Percentiles rank a stretch among this genome's conserved stretches.
Evolutionary conservation across 2,329 filamentous ascomycete species (phyloP).

Genomic region (Epichloe gansuensis): DNA sequence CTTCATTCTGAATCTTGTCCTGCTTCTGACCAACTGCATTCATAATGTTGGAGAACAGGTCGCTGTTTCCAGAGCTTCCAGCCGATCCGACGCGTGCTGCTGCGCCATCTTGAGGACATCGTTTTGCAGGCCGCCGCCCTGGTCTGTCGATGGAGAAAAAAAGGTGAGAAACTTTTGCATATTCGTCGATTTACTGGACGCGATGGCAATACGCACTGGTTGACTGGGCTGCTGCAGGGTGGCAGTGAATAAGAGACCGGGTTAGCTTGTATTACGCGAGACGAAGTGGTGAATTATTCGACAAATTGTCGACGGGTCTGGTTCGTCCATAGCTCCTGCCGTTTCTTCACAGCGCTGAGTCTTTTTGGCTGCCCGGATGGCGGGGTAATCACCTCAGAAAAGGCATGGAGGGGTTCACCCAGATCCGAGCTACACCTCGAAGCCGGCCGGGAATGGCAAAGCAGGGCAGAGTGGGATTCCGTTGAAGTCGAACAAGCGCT

Average conservation of each 20-base stretch:
- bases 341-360: neutral
- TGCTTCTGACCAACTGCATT: conserved; percentile 37
- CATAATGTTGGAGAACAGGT: conserved; percentile 38
- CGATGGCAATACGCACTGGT: conserved; percentile 7
- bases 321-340: neutral
- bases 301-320: neutral
- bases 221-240: conserved; percentile 1
- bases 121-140: conserved; percentile 24
- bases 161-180: neutral
- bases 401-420: neutral
- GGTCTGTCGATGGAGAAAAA: neutral
- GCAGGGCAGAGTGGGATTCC: neutral
- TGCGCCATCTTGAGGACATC: conserved; percentile 37
- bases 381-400: neutral
- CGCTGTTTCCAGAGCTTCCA: conserved; percentile 32
- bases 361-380: neutral
- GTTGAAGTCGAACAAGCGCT: neutral
- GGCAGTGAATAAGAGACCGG: neutral
- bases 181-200: too few species aligned
- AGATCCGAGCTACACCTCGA: neutral
- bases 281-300: neutral
- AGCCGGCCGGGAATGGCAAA: neutral
- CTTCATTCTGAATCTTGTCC: conserved; percentile 32
- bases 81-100: conserved; percentile 34
- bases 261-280: neutral